Evolutionary conservation across 345 rosid genomes (phyloP).

Genomic region (Melaleuca quinquenervia): DNA sequence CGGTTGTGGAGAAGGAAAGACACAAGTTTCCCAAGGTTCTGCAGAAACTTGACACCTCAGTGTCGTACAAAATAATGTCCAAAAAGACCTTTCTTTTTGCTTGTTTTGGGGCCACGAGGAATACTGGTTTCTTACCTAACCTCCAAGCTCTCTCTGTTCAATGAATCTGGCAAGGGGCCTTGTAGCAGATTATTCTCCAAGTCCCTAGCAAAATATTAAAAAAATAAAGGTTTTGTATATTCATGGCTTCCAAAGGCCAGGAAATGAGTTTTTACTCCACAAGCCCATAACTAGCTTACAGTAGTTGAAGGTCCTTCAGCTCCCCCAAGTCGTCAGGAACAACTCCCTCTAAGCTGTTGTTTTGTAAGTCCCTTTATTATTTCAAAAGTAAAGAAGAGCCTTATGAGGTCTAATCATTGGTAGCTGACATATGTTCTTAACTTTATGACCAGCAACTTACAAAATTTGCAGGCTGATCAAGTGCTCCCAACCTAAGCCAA

Average conservation of each 20-base stretch:
- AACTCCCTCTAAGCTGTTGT: conserved; percentile 64
- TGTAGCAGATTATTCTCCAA: conserved; percentile 72
- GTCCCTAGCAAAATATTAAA: conserved; percentile 30
- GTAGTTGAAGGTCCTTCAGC: conserved; percentile 49
- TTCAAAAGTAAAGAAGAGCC: neutral
- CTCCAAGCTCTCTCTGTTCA: conserved; percentile 56
- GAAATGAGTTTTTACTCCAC: neutral
- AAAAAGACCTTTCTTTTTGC: neutral
- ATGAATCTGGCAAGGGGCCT: conserved; percentile 62
- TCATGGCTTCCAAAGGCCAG: neutral
- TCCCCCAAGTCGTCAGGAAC: conserved; percentile 70
- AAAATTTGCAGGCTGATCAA: conserved; percentile 63
- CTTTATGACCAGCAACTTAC: conserved; percentile 31
- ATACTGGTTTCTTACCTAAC: conserved; percentile 40
- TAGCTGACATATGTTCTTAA: neutral
- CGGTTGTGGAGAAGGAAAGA: conserved; percentile 52
- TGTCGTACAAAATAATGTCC: neutral
- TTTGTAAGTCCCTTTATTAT: conserved; percentile 66
- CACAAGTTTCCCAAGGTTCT: conserved; percentile 78
- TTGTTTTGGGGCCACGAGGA: neutral
- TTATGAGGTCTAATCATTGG: neutral
- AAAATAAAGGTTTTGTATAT: neutral
- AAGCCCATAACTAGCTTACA: conserved; percentile 39
- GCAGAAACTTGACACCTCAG: conserved; percentile 8
- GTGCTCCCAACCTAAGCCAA: conserved; percentile 52